phyloP scores from a whole-genome alignment of 352 stramenopile species.

The Phytopythium aichiense region DNA sequence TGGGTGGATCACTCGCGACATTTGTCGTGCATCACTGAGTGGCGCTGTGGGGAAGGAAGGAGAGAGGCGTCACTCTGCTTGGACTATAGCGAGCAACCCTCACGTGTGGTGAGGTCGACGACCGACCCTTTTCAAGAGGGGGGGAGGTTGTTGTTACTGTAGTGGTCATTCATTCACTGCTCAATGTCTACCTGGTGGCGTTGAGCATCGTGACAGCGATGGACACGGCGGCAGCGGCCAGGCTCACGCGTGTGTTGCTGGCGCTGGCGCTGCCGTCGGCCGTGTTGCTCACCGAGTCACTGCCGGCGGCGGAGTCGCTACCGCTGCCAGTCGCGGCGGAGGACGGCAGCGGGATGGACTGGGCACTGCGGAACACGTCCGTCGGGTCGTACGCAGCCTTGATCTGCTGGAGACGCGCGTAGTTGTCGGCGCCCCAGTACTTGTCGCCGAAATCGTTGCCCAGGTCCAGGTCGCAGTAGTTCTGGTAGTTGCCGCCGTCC shows the following conservation, averaged over 20 bases:
- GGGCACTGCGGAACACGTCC: conserved; percentile 49
- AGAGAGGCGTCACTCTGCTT: too few relatives aligned
- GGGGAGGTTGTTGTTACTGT: too few relatives aligned
- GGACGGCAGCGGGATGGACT: conserved; percentile 37
- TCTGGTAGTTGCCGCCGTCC: conserved; percentile 54
- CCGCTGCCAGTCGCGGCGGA: not conserved
- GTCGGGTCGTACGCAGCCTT: conserved; percentile 47
- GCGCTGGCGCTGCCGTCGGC: not conserved
- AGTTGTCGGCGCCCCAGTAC: conserved; percentile 56
- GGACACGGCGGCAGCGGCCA: not conserved
- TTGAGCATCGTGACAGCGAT: not conserved
- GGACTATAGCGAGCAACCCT: too few relatives aligned
- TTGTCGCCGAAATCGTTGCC: conserved; percentile 30
- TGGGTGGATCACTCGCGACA: too few relatives aligned
- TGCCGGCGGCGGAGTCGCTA: not conserved
- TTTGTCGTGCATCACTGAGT: too few relatives aligned
- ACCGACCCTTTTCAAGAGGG: too few relatives aligned
- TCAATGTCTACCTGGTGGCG: not conserved
- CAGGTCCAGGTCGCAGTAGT: conserved; percentile 55
- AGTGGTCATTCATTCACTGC: too few relatives aligned
- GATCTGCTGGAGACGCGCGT: conserved; percentile 35
- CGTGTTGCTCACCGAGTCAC: not conserved
- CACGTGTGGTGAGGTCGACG: too few relatives aligned
- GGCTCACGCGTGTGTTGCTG: not conserved
- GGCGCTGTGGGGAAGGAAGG: too few relatives aligned